These are phyloP conservation scores for Candida namnaoensis DNA, from an alignment of 805 yeast species.

Conservation along the genomic window DNA sequence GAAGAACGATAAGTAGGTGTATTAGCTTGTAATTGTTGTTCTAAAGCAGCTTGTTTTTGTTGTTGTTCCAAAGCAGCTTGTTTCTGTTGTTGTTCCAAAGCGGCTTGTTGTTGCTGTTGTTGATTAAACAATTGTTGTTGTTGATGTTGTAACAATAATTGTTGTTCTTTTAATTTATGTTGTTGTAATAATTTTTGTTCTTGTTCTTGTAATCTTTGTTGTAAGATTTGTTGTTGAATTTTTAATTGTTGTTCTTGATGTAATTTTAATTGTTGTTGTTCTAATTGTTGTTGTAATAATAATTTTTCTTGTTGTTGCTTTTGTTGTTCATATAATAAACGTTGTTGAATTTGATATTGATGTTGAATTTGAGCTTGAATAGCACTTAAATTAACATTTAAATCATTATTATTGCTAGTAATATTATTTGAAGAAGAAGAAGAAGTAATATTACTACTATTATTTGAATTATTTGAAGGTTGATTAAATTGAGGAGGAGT, in stretches of 20 bases:
- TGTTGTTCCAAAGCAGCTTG: conserved; percentile 5
- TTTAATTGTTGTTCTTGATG: conserved; percentile 3
- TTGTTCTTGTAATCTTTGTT: neutral
- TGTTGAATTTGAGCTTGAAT: neutral
- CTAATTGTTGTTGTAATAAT: conserved; percentile 1
- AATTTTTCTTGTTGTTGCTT: conserved; percentile 1
- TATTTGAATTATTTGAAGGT: neutral
- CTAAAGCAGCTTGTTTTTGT: neutral
- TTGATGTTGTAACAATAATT: neutral
- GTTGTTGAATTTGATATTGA: conserved; percentile 1
- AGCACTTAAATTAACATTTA: too few relatives aligned
- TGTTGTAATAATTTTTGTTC: neutral
- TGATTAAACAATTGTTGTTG: neutral
- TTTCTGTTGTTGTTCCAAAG: conserved; percentile 2
- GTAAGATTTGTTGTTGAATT: neutral
- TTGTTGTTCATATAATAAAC: neutral
- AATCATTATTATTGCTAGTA: too few relatives aligned
- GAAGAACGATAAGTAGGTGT: conserved; percentile 1
- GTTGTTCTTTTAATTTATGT: neutral
- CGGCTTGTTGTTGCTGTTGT: neutral
- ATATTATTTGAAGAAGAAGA: too few relatives aligned
- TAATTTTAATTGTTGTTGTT: conserved; percentile 2
- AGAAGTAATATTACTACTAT: too few relatives aligned
- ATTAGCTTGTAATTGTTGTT: conserved; percentile 1
- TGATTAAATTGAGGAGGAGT: neutral